Percentiles rank a stretch among this genome's conserved stretches.
phyloP scores from a whole-genome alignment of 805 yeast species.

The Isabelozyma heimii region DNA sequence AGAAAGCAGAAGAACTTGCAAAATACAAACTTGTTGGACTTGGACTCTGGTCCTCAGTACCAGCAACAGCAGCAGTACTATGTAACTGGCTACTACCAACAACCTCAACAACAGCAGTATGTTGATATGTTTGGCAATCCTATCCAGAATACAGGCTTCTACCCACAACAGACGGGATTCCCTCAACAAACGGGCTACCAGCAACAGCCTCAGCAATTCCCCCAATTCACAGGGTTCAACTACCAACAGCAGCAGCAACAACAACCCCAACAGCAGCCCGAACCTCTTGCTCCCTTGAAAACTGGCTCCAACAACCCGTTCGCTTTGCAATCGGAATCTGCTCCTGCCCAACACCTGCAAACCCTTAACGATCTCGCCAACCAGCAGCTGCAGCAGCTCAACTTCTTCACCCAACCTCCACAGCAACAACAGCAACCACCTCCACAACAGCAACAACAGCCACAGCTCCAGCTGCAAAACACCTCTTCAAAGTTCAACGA shows the following conservation, averaged over 20 bases:
- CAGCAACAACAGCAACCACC: conserved; percentile 14
- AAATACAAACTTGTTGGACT: conserved; percentile 50
- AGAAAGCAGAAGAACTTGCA: conserved; percentile 46
- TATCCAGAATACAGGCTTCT: conserved; percentile 53
- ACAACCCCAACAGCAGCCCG: conserved; percentile 27
- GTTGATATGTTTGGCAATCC: conserved; percentile 68
- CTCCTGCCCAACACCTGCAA: conserved; percentile 20
- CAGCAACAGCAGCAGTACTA: conserved; percentile 27
- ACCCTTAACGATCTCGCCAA: conserved; percentile 26
- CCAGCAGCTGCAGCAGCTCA: conserved; percentile 31
- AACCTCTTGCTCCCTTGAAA: conserved; percentile 49
- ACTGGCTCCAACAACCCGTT: conserved; percentile 82
- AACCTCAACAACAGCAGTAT: conserved; percentile 19
- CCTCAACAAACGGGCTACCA: conserved; percentile 18
- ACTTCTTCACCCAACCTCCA: conserved; percentile 24
- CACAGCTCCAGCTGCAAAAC: conserved; percentile 29
- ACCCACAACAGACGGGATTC: conserved; percentile 32
- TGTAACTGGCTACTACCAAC: conserved; percentile 25
- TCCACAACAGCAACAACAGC: conserved; percentile 17
- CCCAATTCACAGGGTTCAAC: conserved; percentile 24
- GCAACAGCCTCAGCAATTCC: conserved; percentile 21
- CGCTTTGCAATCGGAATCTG: conserved; percentile 38
- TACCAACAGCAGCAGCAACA: conserved; percentile 19
- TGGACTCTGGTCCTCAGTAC: conserved; percentile 30
- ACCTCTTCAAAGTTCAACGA: conserved; percentile 38